phyloP scores from a whole-genome alignment of 768 basidiomycete species.

The Rhizopogon vinicolor region DNA sequence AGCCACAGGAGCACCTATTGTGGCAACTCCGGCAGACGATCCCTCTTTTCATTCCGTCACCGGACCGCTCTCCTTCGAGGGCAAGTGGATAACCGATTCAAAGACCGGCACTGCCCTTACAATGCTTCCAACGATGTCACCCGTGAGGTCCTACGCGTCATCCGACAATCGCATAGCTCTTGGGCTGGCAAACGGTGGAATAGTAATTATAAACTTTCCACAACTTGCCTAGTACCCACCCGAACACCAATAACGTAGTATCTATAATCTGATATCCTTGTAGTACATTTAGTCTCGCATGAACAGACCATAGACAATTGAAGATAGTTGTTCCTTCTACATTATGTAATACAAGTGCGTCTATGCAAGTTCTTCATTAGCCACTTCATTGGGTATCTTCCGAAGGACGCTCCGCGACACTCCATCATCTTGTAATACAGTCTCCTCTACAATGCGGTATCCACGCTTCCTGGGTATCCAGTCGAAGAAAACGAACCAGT shows the following conservation, averaged over 20 bases:
- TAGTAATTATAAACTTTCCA: conserved; percentile 23
- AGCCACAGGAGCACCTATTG: conserved; percentile 14
- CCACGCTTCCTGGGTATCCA: conserved; percentile 46
- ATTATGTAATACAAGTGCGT: not conserved
- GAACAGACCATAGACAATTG: too few species aligned
- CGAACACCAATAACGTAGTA: not conserved
- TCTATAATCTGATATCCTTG: not conserved
- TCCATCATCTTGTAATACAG: conserved; percentile 51
- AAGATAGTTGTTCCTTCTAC: too few species aligned
- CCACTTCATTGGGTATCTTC: conserved; percentile 24
- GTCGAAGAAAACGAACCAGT: conserved; percentile 52
- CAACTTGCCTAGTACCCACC: not conserved
- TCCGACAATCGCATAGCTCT: conserved; percentile 17
- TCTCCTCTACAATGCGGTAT: conserved; percentile 46
- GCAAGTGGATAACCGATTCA: conserved; percentile 21
- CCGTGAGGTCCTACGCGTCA: conserved; percentile 17
- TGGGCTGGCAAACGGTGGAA: conserved; percentile 23
- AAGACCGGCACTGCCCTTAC: conserved; percentile 9
- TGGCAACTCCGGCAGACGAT: conserved; percentile 15
- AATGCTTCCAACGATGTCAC: conserved; percentile 26
- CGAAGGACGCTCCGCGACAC: conserved; percentile 50
- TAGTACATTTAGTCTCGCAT: not conserved
- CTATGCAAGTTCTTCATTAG: not conserved
- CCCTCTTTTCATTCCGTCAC: conserved; percentile 5
- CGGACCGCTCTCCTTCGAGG: conserved; percentile 13